Conservation (phyloP, 495 filamentous ascomycete species). For the Niebla homalea region DNA sequence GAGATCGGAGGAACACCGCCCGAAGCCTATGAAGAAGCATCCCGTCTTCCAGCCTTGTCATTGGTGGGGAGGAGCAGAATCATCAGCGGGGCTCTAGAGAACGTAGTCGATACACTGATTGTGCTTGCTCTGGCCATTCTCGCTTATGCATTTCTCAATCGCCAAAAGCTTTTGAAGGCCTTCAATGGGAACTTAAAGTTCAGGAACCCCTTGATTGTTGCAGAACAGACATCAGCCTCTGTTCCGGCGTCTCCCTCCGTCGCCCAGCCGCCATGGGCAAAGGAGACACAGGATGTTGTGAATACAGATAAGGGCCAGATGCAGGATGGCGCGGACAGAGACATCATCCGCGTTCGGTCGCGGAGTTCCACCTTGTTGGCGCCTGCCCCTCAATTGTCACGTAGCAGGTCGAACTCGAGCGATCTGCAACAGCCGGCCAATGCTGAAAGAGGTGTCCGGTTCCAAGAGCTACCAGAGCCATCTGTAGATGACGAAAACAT, state of each 20-base stretch:
- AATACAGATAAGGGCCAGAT: slow-evolving; percentile 26
- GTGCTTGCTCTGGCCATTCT: slow-evolving; percentile 33
- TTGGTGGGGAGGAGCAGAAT: slow-evolving; percentile 36
- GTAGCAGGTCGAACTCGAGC: slow-evolving; percentile 7
- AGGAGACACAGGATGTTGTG: slow-evolving; percentile 21
- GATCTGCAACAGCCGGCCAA: slow-evolving; percentile 12
- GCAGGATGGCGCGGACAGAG: slow-evolving; percentile 15
- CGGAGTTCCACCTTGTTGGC: slow-evolving; percentile 8
- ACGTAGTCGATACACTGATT: slow-evolving; percentile 35
- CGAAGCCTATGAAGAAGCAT: slow-evolving; percentile 26
- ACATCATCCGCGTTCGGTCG: slow-evolving; percentile 15
- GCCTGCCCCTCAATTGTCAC: slow-evolving; percentile 4
- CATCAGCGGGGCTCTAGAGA: slow-evolving; percentile 40
- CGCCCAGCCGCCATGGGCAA: slow-evolving; percentile 19
- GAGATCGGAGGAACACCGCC: slow-evolving; percentile 29
- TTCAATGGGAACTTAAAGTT: slow-evolving; percentile 40
- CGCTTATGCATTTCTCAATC: slow-evolving; percentile 39
- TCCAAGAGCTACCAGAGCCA: slow-evolving; percentile 31
- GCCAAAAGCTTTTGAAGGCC: slow-evolving; percentile 33
- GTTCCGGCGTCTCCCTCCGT: slow-evolving; percentile 31
- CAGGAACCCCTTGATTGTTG: slow-evolving; percentile 36
- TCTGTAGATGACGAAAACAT: slow-evolving; percentile 27
- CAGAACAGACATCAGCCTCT: slow-evolving; percentile 30
- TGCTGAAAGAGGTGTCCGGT: slow-evolving; percentile 26
- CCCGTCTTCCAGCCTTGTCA: slow-evolving; percentile 32